phyloP scores from a whole-genome alignment of 495 filamentous ascomycete genomes.

The Tuber borchii region DNA sequence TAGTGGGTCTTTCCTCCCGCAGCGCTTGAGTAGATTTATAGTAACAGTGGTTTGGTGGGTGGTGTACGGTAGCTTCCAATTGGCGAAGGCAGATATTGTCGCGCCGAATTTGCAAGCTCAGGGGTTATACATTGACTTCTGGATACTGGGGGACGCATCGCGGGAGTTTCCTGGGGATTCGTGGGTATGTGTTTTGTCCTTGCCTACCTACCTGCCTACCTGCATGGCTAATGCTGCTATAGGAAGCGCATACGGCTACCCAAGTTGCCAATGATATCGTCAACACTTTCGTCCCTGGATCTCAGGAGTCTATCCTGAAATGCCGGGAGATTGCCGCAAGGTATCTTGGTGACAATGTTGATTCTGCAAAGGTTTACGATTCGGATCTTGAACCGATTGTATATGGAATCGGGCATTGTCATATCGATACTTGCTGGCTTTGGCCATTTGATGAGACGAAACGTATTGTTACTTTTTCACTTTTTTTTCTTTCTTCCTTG shows the following conservation, averaged over 20 bases:
- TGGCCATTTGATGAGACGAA: constrained; percentile 99
- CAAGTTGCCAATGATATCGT: constrained; percentile 81
- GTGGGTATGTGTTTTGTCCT: constrained; percentile 46
- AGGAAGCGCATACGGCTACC: constrained; percentile 75
- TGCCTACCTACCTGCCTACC: too few species aligned
- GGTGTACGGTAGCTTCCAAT: constrained; percentile 49
- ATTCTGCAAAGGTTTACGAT: constrained; percentile 78
- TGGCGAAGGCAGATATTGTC: constrained; percentile 76
- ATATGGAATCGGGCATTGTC: constrained; percentile 87
- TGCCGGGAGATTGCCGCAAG: constrained; percentile 72
- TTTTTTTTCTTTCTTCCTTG: neutral
- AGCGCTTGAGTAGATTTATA: neutral
- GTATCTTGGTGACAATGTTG: constrained; percentile 73
- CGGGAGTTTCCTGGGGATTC: constrained; percentile 71
- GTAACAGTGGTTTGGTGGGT: constrained; percentile 1
- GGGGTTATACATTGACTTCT: constrained; percentile 81
- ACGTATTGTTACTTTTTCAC: constrained; percentile 44
- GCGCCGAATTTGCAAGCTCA: constrained; percentile 80
- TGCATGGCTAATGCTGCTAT: constrained; percentile 33
- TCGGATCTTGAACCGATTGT: constrained; percentile 66
- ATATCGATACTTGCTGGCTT: constrained; percentile 89
- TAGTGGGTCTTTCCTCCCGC: constrained; percentile 44
- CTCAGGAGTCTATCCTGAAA: constrained; percentile 67
- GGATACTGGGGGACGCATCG: constrained; percentile 86
- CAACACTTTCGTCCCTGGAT: constrained; percentile 73